Evolutionary conservation across 345 rosid genomes (phyloP).

Genomic region (Salix arbutifolia): DNA sequence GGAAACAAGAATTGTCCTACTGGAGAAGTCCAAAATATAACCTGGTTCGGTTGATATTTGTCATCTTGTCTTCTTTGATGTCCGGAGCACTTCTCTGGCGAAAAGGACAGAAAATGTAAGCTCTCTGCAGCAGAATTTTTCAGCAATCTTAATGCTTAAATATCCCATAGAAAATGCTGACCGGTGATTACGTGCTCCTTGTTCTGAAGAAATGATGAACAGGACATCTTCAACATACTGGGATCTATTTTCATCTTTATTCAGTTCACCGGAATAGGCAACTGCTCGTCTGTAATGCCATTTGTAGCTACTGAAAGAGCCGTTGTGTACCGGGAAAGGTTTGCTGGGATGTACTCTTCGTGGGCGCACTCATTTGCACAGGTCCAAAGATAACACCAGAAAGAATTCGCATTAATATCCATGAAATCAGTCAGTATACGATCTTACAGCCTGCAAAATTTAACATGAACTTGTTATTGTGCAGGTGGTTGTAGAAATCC

Average conservation of each 20-base stretch:
- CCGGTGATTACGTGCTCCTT: not conserved
- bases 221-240: slow-evolving; percentile 45
- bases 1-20: slow-evolving; percentile 37
- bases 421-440: too few relatives aligned
- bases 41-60: slow-evolving; percentile 17
- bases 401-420: not conserved
- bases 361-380: slow-evolving; percentile 59
- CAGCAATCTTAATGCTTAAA: not conserved
- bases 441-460: too few relatives aligned
- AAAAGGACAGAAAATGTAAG: slow-evolving; percentile 42
- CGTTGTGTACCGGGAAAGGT: slow-evolving; percentile 56
- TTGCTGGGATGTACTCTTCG: slow-evolving; percentile 57
- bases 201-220: slow-evolving; percentile 39
- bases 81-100: slow-evolving; percentile 34
- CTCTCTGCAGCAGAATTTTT: too few relatives aligned
- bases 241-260: slow-evolving; percentile 43
- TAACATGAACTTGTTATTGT: not conserved
- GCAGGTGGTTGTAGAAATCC: slow-evolving; percentile 44
- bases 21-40: slow-evolving; percentile 43
- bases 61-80: slow-evolving; percentile 16
- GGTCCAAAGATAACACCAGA: slow-evolving; percentile 25
- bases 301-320: slow-evolving; percentile 39
- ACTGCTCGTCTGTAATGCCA: slow-evolving; percentile 42
- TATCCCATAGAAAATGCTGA: too few relatives aligned
- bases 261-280: slow-evolving; percentile 35